These are phyloP conservation scores for Tricholoma flavovirens DNA, from an alignment of 768 basidiomycete species.

Conservation along the genomic window DNA sequence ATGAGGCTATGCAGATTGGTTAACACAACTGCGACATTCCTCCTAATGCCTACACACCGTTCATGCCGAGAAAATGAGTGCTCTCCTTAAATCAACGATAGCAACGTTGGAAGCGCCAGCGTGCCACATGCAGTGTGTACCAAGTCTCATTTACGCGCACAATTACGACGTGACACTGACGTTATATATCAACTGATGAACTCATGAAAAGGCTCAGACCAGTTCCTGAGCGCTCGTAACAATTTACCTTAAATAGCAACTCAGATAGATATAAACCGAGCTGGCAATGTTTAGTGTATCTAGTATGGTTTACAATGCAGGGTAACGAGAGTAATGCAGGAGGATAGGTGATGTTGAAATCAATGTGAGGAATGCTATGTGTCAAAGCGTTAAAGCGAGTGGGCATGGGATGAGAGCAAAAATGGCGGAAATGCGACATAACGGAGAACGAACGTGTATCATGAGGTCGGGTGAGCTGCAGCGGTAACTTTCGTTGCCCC, in stretches of 20 bases:
- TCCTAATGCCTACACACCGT: background rate
- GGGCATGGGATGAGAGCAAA: constrained; percentile 28
- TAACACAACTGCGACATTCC: background rate
- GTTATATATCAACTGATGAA: background rate
- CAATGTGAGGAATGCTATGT: constrained; percentile 29
- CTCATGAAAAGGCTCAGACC: background rate
- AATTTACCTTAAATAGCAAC: background rate
- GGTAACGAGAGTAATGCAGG: constrained; percentile 21
- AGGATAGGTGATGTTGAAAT: constrained; percentile 31
- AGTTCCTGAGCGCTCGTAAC: background rate
- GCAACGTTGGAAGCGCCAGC: background rate
- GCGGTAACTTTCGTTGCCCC: constrained; percentile 49
- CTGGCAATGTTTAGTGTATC: constrained; percentile 25
- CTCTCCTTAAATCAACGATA: too few species aligned
- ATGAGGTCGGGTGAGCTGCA: constrained; percentile 28
- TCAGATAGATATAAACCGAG: constrained; percentile 1
- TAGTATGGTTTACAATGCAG: constrained; percentile 44
- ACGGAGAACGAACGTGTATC: constrained; percentile 24
- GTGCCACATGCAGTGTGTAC: background rate
- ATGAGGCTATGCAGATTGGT: constrained; percentile 12
- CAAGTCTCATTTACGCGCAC: too few species aligned
- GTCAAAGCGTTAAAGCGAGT: constrained; percentile 29
- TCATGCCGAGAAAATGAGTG: background rate
- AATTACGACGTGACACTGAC: too few species aligned
- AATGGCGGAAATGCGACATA: constrained; percentile 20